A percentile compares a stretch with the other conserved stretches of the same genome.
Evolutionary conservation across 768 basidiomycete genomes (phyloP).

Genomic region (Strobilomyces echinocephalus): DNA sequence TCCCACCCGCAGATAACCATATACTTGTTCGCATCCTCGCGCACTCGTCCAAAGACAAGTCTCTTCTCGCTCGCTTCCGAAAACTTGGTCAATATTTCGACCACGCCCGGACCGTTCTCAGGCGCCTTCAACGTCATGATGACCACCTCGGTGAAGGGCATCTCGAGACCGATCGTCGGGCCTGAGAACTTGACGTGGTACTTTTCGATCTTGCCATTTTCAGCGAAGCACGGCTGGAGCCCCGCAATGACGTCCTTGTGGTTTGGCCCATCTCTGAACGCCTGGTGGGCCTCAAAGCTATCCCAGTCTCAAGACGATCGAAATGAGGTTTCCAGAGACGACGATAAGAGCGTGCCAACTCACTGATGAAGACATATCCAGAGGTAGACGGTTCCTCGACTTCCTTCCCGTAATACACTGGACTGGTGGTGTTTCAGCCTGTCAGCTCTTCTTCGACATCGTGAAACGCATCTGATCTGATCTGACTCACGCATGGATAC

Average conservation of each 20-base stretch:
- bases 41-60: slow-evolving; percentile 19
- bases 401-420: slow-evolving; percentile 17
- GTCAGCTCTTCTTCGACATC: neutral
- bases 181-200: slow-evolving; percentile 21
- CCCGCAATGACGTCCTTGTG: neutral
- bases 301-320: slow-evolving; percentile 23
- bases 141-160: slow-evolving; percentile 22
- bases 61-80: slow-evolving; percentile 7
- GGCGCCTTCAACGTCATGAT: slow-evolving; percentile 20
- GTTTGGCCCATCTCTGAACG: slow-evolving; percentile 1
- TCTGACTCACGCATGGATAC: slow-evolving; percentile 13
- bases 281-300: slow-evolving; percentile 17
- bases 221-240: slow-evolving; percentile 1
- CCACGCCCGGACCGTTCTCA: slow-evolving; percentile 16
- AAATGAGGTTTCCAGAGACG: neutral
- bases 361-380: slow-evolving; percentile 20
- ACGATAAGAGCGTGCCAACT: neutral
- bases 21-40: slow-evolving; percentile 21
- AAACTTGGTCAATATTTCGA: slow-evolving; percentile 8
- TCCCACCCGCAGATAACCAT: slow-evolving; percentile 15
- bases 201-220: slow-evolving; percentile 5
- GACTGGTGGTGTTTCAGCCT: slow-evolving; percentile 9
- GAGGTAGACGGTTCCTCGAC: slow-evolving; percentile 10
- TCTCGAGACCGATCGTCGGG: slow-evolving; percentile 10
- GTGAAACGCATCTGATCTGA: neutral